Evolutionary conservation across 1,284 basidiomycete species (phyloP).

Genomic region (Stygiomarasmius scandens): DNA sequence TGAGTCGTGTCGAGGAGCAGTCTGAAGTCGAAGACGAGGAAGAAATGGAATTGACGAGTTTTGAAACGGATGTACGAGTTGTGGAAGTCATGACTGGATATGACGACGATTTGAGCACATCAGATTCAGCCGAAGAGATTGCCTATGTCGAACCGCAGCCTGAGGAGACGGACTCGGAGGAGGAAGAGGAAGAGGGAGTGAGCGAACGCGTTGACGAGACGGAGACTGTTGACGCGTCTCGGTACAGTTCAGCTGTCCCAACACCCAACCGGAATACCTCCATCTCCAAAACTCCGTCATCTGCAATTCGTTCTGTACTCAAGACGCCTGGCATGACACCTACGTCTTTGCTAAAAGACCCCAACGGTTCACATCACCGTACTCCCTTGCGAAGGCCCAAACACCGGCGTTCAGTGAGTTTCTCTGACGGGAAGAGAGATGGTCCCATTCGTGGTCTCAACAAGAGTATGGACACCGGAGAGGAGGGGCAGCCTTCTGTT

Average conservation of each 20-base stretch:
- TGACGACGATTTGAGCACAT: slow-evolving; percentile 37
- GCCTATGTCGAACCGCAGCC: slow-evolving; percentile 30
- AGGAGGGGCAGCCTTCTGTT: slow-evolving; percentile 56
- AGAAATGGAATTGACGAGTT: slow-evolving; percentile 66
- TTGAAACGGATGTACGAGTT: slow-evolving; percentile 66
- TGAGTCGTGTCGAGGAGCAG: slow-evolving; percentile 55
- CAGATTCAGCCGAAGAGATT: slow-evolving; percentile 49
- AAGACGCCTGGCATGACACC: slow-evolving; percentile 58
- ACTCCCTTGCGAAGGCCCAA: slow-evolving; percentile 52
- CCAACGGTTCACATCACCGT: slow-evolving; percentile 40
- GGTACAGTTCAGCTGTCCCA: background rate
- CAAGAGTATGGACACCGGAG: slow-evolving; percentile 40
- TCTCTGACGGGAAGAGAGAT: slow-evolving; percentile 87
- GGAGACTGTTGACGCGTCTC: background rate
- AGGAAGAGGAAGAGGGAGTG: slow-evolving; percentile 26
- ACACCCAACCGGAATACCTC: slow-evolving; percentile 22
- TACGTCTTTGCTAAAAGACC: slow-evolving; percentile 55
- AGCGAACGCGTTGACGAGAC: background rate
- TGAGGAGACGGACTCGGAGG: slow-evolving; percentile 46
- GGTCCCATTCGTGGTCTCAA: slow-evolving; percentile 78
- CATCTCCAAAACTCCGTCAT: slow-evolving; percentile 15
- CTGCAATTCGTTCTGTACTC: slow-evolving; percentile 51
- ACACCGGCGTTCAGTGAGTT: slow-evolving; percentile 85
- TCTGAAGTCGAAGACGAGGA: slow-evolving; percentile 57
- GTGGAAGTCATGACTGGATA: slow-evolving; percentile 51